Conservation (phyloP, 441 rosid species). For the Kokia cookei region DNA sequence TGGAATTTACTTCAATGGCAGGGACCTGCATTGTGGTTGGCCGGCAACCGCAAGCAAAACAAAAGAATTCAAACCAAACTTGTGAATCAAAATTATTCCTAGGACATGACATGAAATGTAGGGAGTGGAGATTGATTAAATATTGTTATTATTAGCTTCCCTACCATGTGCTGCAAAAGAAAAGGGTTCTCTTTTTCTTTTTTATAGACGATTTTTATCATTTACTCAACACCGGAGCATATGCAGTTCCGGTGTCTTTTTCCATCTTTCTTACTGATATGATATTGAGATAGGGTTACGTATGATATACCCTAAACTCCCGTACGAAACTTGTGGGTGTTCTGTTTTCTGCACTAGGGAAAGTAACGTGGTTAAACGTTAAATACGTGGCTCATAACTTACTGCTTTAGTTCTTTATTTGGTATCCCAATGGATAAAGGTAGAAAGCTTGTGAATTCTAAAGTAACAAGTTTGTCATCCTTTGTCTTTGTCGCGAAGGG, state of each 20-base stretch:
- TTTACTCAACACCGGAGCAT: neutral
- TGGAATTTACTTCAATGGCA: neutral
- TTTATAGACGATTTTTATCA: neutral
- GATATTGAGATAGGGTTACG: neutral
- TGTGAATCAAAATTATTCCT: conserved; percentile 5
- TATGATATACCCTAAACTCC: neutral
- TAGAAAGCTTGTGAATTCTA: neutral
- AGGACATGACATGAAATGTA: neutral
- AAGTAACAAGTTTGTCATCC: neutral
- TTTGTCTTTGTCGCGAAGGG: no score
- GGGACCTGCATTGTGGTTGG: conserved; percentile 3
- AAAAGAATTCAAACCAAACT: neutral
- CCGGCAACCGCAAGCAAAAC: neutral
- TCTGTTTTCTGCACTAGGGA: neutral
- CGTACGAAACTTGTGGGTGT: neutral
- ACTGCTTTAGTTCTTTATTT: neutral
- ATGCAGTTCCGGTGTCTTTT: neutral
- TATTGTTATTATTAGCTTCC: neutral
- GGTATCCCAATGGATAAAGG: neutral
- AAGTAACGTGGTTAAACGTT: neutral
- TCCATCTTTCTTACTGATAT: neutral
- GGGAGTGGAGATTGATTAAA: neutral
- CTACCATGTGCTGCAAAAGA: neutral
- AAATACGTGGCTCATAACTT: neutral
- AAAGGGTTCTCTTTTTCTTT: neutral